phyloP scores from a whole-genome alignment of 495 filamentous ascomycete genomes.

The Penicillium odoratum region DNA sequence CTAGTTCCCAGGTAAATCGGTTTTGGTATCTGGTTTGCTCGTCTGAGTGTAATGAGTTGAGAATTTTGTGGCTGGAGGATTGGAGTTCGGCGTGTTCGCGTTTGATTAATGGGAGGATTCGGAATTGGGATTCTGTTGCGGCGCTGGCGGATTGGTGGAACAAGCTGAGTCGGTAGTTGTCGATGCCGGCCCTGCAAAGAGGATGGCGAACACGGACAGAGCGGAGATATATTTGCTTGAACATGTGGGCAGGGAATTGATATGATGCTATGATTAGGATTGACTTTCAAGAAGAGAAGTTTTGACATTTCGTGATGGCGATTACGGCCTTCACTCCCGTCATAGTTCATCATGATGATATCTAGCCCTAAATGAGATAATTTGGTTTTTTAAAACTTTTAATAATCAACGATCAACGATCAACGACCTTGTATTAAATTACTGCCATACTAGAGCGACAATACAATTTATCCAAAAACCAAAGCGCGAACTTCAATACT shows the following conservation, averaged over 20 bases:
- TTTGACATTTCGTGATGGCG: neutral
- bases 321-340: neutral
- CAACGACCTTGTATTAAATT: too few species aligned
- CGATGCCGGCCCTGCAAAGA: too few species aligned
- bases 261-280: neutral
- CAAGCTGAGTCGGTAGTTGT: neutral
- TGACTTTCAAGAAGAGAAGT: neutral
- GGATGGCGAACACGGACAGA: neutral
- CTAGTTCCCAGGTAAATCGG: slow-evolving; percentile 66
- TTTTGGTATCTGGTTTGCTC: slow-evolving; percentile 58
- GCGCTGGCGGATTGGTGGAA: neutral
- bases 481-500: slow-evolving; percentile 69
- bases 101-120: slow-evolving; percentile 53
- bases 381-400: too few species aligned
- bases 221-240: neutral
- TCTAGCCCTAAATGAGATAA: neutral
- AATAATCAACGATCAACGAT: too few species aligned
- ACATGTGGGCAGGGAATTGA: neutral
- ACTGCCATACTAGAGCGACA: too few species aligned
- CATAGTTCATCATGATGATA: neutral
- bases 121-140: slow-evolving; percentile 11
- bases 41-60: slow-evolving; percentile 46
- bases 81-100: slow-evolving; percentile 63
- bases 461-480: slow-evolving; percentile 67
- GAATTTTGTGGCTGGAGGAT: slow-evolving; percentile 54